These are phyloP conservation scores for Cytospora leucostoma DNA, from an alignment of 2,329 filamentous ascomycete species.

Conservation along the genomic window DNA sequence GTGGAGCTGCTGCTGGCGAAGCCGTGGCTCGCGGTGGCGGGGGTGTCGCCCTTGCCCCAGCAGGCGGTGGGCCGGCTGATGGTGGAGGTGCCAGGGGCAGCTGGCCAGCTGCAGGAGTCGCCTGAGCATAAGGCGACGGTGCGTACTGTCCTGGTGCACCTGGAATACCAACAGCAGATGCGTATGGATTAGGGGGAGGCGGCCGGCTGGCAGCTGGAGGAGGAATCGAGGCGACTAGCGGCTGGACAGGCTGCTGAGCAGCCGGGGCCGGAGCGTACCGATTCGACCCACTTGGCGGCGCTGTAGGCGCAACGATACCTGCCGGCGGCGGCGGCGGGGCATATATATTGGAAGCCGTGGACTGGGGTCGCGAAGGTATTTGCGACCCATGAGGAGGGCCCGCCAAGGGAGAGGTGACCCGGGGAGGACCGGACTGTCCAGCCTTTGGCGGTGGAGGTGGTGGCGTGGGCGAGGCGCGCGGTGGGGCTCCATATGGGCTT, in stretches of 20 bases:
- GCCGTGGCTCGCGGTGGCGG: slow-evolving; percentile 48
- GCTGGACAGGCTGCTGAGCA: slow-evolving; percentile 53
- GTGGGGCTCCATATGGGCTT: slow-evolving; percentile 54
- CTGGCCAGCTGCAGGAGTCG: slow-evolving; percentile 42
- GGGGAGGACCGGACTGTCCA: slow-evolving; percentile 62
- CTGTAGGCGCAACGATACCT: slow-evolving; percentile 51
- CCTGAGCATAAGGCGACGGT: slow-evolving; percentile 53
- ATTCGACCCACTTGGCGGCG: slow-evolving; percentile 74
- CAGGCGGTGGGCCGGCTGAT: slow-evolving; percentile 40
- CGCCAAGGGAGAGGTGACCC: slow-evolving; percentile 71
- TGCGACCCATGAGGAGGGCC: slow-evolving; percentile 55
- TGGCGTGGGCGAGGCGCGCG: slow-evolving; percentile 66
- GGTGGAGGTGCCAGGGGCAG: slow-evolving; percentile 45
- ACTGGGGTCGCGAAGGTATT: slow-evolving; percentile 50
- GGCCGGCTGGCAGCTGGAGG: slow-evolving; percentile 47
- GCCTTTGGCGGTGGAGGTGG: slow-evolving; percentile 80
- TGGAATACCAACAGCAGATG: slow-evolving; percentile 41
- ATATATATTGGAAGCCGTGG: slow-evolving; percentile 64
- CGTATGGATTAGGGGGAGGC: slow-evolving; percentile 49
- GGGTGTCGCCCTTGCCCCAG: slow-evolving; percentile 44
- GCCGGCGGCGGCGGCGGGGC: slow-evolving; percentile 56
- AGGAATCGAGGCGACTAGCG: slow-evolving; percentile 42
- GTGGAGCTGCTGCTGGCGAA: slow-evolving; percentile 52
- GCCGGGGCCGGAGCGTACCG: slow-evolving; percentile 73
- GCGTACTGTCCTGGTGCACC: slow-evolving; percentile 55